phyloP scores from a whole-genome alignment of 148 eudicot genomes.

The Rhododendron vialii region DNA sequence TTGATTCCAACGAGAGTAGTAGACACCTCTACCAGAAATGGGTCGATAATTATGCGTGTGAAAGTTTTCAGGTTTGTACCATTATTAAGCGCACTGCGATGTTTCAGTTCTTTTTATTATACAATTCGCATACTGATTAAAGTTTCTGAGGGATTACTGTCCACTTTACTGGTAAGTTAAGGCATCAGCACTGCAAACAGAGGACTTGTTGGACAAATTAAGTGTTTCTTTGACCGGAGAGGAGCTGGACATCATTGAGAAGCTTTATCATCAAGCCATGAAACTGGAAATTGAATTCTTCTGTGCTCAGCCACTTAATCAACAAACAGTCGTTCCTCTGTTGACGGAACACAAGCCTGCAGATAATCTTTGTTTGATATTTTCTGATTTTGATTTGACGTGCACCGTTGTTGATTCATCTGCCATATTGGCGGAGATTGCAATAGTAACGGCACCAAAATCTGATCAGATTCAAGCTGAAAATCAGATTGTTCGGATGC shows the following conservation, averaged over 20 bases:
- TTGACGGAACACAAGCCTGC: constrained; percentile 42
- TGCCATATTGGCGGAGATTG: constrained; percentile 88
- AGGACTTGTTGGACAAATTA: constrained; percentile 81
- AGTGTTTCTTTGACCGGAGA: constrained; percentile 88
- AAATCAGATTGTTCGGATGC: constrained; percentile 54
- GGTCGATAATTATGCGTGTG: constrained; percentile 73
- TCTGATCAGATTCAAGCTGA: constrained; percentile 56
- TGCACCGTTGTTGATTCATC: constrained; percentile 94
- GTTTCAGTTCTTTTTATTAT: not conserved
- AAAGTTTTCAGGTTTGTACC: constrained; percentile 72
- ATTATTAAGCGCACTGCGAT: constrained; percentile 13
- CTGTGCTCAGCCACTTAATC: constrained; percentile 61
- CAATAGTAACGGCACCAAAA: constrained; percentile 75
- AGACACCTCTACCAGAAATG: constrained; percentile 75
- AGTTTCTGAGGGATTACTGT: not conserved
- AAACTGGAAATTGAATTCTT: constrained; percentile 82
- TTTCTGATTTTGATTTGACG: constrained; percentile 95
- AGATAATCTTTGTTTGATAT: constrained; percentile 46
- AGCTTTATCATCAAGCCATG: constrained; percentile 90
- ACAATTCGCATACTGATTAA: not conserved
- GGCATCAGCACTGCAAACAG: constrained; percentile 69
- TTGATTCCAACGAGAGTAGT: constrained; percentile 29
- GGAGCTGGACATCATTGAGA: constrained; percentile 84
- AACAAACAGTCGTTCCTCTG: constrained; percentile 69
- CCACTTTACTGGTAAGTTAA: constrained; percentile 26